A percentile compares a stretch with the other conserved stretches of the same genome.
Evolutionary conservation across 768 basidiomycete species (phyloP).

Genomic region (Trametes gibbosa): DNA sequence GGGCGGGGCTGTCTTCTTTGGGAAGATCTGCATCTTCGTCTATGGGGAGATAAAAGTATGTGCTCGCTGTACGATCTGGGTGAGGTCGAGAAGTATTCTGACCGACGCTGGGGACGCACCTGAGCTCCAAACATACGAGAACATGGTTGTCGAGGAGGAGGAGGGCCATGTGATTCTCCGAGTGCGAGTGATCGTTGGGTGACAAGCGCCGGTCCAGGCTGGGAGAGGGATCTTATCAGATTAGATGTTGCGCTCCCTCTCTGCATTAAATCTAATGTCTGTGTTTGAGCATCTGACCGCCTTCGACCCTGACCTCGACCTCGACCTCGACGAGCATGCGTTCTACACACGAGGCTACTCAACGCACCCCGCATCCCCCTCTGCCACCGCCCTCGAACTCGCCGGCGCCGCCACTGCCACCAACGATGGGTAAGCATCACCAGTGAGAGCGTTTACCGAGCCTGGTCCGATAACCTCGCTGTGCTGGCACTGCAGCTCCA

Average conservation of each 20-base stretch:
- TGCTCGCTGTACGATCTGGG: slow-evolving; percentile 43
- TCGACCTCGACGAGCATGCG: neutral
- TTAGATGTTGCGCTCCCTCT: slow-evolving; percentile 2
- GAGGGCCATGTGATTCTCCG: slow-evolving; percentile 25
- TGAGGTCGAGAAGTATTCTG: neutral
- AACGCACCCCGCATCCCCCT: neutral
- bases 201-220: too few species aligned
- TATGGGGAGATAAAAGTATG: slow-evolving; percentile 62
- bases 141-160: slow-evolving; percentile 26
- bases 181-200: too few species aligned
- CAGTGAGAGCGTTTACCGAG: slow-evolving; percentile 4
- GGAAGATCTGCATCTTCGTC: slow-evolving; percentile 51
- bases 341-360: neutral
- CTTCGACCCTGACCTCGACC: neutral
- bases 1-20: slow-evolving; percentile 42
- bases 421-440: slow-evolving; percentile 3
- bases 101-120: slow-evolving; percentile 7
- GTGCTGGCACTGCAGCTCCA: neutral
- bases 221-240: slow-evolving; percentile 22
- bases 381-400: neutral
- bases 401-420: neutral
- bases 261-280: too few species aligned
- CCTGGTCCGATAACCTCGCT: slow-evolving; percentile 1
- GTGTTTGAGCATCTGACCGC: neutral
- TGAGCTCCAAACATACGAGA: slow-evolving; percentile 27